phyloP scores from a whole-genome alignment of 441 rosid species.

The Pelargonium myrrhifolium region DNA sequence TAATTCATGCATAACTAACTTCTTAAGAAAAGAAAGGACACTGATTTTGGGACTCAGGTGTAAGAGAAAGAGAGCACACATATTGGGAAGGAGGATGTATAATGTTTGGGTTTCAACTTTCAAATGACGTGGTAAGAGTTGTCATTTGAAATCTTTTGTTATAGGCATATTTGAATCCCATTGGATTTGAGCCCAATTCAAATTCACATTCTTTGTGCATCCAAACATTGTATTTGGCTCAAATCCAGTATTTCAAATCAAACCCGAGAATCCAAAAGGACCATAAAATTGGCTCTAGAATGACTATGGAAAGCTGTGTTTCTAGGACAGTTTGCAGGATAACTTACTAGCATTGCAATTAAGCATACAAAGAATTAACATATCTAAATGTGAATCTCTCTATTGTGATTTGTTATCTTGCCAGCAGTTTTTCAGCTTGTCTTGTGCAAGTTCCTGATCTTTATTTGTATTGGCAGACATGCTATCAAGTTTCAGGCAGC shows the following conservation, averaged over 20 bases:
- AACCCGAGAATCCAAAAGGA: not conserved
- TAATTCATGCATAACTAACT: too few relatives aligned
- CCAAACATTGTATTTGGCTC: too few relatives aligned
- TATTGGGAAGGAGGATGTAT: not conserved
- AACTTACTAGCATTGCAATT: not conserved
- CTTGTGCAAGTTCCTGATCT: conserved; percentile 6
- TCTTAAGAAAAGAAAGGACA: too few relatives aligned
- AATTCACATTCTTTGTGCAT: too few relatives aligned
- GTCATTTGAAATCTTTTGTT: too few relatives aligned
- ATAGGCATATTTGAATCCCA: too few relatives aligned
- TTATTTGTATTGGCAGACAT: conserved; percentile 37
- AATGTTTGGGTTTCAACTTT: too few relatives aligned
- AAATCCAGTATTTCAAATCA: not conserved
- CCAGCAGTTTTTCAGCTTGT: not conserved
- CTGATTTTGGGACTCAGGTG: too few relatives aligned
- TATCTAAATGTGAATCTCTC: not conserved
- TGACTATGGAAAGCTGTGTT: not conserved
- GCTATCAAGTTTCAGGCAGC: conserved; percentile 34
- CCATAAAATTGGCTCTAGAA: not conserved
- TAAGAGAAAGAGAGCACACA: not conserved
- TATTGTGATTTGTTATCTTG: not conserved
- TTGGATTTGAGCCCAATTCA: too few relatives aligned
- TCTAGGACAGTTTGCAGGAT: not conserved
- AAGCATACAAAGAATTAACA: not conserved
- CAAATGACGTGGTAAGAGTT: too few relatives aligned